phyloP scores from a whole-genome alignment of 768 basidiomycete genomes.

The Amanita phalloides region DNA sequence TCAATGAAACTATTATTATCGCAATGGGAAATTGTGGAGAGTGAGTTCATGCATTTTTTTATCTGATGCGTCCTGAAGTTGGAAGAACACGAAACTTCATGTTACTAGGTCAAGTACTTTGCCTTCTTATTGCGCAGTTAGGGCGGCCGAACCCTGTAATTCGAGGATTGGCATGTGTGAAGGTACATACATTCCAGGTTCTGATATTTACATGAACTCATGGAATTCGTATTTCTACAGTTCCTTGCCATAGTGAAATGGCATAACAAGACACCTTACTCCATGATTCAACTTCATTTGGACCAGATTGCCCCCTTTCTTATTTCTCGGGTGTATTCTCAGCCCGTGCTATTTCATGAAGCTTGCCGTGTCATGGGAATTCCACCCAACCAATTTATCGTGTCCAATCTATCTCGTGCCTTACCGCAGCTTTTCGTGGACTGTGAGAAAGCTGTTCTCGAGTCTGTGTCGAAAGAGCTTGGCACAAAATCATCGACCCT shows the following conservation, averaged over 20 bases:
- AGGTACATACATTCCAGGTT: constrained; percentile 29
- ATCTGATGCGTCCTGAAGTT: background rate
- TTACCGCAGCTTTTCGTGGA: constrained; percentile 62
- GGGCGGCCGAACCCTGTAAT: constrained; percentile 59
- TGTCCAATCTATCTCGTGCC: constrained; percentile 49
- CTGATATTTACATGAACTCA: background rate
- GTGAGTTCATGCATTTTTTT: constrained; percentile 16
- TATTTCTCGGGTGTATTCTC: constrained; percentile 42
- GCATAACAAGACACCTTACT: constrained; percentile 52
- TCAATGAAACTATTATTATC: constrained; percentile 57
- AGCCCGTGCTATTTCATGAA: constrained; percentile 51
- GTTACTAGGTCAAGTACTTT: constrained; percentile 47
- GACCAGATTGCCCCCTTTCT: constrained; percentile 57
- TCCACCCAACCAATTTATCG: constrained; percentile 47
- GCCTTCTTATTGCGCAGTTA: constrained; percentile 54
- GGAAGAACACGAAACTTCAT: constrained; percentile 37
- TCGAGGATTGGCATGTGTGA: constrained; percentile 56
- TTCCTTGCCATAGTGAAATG: constrained; percentile 45
- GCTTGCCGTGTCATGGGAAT: constrained; percentile 59
- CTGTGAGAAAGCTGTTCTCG: constrained; percentile 47
- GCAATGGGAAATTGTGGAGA: constrained; percentile 48
- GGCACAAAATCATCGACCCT: constrained; percentile 32
- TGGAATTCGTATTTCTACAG: constrained; percentile 22
- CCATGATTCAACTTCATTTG: constrained; percentile 60
- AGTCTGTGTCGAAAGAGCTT: constrained; percentile 47